A percentile compares a stretch with the other conserved stretches of the same genome.
Conservation (phyloP, 371 early-diverging fungal genomes). For the Mortierella sp. region DNA sequence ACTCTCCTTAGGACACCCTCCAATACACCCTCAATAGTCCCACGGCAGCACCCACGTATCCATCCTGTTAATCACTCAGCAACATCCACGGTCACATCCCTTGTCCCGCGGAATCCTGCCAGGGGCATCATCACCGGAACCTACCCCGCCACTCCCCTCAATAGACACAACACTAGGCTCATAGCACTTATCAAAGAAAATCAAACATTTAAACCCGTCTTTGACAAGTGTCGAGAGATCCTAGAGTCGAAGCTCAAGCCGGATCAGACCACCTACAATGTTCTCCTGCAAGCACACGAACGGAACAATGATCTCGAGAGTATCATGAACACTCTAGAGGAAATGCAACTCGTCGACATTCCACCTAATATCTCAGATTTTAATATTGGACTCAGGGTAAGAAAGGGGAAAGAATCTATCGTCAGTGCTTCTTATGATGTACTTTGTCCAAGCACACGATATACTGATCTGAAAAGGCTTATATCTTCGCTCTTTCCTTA, state of each 20-base stretch:
- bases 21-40: neutral
- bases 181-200: conserved; percentile 16
- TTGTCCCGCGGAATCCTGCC: neutral
- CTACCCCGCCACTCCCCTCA: conserved; percentile 32
- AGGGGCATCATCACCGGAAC: conserved; percentile 35
- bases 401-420: too few species aligned
- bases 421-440: too few species aligned
- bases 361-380: conserved; percentile 49
- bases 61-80: neutral
- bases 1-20: too few species aligned
- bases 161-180: conserved; percentile 28
- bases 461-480: neutral
- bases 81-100: conserved; percentile 2
- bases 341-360: conserved; percentile 55
- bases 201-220: conserved; percentile 17
- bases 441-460: neutral
- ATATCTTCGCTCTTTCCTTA: neutral
- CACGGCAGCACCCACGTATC: neutral
- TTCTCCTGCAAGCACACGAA: conserved; percentile 34
- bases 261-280: conserved; percentile 41
- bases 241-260: conserved; percentile 33
- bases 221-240: conserved; percentile 42
- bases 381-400: conserved; percentile 48
- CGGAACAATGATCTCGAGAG: conserved; percentile 34
- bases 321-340: conserved; percentile 44